Evolutionary conservation across 345 rosid genomes (phyloP).

Genomic region (Eucalyptus guilfoylei): DNA sequence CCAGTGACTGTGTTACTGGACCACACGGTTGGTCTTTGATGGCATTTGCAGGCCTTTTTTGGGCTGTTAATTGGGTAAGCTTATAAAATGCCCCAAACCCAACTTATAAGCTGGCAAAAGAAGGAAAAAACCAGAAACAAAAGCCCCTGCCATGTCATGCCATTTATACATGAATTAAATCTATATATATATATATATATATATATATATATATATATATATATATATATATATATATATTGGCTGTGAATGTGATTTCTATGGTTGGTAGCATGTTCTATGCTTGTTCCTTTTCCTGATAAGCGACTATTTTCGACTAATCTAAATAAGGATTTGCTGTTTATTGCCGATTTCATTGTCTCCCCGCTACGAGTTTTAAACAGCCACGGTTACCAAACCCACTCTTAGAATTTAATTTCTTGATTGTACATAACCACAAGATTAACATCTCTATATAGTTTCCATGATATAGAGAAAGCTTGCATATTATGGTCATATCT

Average conservation of each 20-base stretch:
- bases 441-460: neutral
- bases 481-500: neutral
- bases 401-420: neutral
- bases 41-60: neutral
- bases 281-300: neutral
- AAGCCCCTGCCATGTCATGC: neutral
- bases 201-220: too few species aligned
- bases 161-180: neutral
- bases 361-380: rapidly evolving
- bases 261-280: neutral
- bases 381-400: neutral
- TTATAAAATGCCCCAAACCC: neutral
- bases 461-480: neutral
- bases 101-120: neutral
- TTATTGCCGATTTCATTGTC: neutral
- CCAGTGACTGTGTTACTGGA: neutral
- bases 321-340: neutral
- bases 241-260: neutral
- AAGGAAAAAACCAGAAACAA: neutral
- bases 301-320: neutral
- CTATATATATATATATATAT: neutral
- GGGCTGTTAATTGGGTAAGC: neutral
- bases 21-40: neutral
- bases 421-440: neutral
- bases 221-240: neutral